Evolutionary conservation across 192 early-diverging fungal genomes (phyloP), one percentile per base, ranked within the genome.

Genomic region (Coemansia sp.): DNA sequence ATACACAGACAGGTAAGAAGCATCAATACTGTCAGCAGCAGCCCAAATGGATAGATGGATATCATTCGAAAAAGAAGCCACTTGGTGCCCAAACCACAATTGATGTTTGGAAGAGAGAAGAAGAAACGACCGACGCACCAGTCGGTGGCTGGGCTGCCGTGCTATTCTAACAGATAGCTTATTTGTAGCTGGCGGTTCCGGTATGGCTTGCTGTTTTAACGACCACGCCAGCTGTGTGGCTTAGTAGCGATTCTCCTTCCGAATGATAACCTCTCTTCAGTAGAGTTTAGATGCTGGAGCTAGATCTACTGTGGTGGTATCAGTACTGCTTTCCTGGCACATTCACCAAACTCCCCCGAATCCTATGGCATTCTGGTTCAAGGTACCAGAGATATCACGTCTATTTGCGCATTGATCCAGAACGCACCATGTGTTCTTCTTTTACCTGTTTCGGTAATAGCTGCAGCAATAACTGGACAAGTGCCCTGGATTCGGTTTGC

Each of bases 1-100:
- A 25, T 23, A 57, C 42, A 51, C 53, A 60, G 26, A 39, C 63
- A 79, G 77, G 77, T 79, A 67, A 63, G 76, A 37, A 57, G 10
- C 28, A 18, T 6, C 46, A n/a, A 15, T 21, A 25, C 46, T 7
- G 23, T 1, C 23, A 49, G 21, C 20, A 21, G 25, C 46, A 5
- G 12, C 23, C 3, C 20, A 49, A 25, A 6, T 7, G 23, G 12
- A 2, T 10, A 10, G 21, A 2, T 23, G 46, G 21, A 37, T 40
- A 15, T 40, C 16, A 15, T 15, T 40, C 16, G 39, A 40, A 13
- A 40, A 40, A 8, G 16, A 49, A 49, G 46, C 46, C 46, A 49
- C 46, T 23, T 49, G 46, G 21, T 25, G 46, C 25, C 46, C 46
- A 20, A 49, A 49, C 46, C 20, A 49, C 46, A 49, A 49, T 49